Evolutionary conservation across 257 asterid species (phyloP), one percentile per base, ranked within the genome.

Genomic region (Leptodermis oblonga): DNA sequence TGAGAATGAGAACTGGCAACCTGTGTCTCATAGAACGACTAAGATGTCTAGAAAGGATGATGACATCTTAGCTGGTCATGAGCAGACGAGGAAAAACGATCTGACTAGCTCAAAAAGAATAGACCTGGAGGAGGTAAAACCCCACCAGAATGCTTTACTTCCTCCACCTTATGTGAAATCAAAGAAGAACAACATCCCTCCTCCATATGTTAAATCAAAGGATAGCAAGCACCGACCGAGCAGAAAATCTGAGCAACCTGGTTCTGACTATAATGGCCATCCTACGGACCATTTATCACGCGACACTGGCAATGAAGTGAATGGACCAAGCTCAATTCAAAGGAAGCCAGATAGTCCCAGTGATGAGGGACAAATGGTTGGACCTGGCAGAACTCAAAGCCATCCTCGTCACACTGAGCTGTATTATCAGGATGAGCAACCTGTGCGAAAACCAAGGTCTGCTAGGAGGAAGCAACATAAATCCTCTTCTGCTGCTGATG

Each of bases 141-240:
- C 83, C 71, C 61, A 68, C 77, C 73, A 76, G 5, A 77, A 53
- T 34, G 73, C 70, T 71, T 77, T 77, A 64, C 82, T 80, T 45
- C 97, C 94, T 52, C 96, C 99, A 53, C 97, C 98, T 58, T 93
- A 90, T 72, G 74, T 82, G 62, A 90, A 79, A 78, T 71, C 88
- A 14, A 86, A 81, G 51, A 82, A 80, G 74, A 82, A 65, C 42
- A 39, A 60, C 23, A 13, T 76, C 67, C 92, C 93, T 67, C 88
- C 88, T 73, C 92, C 97, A 25, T 90, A 85, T 82, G 81, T 72
- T 25, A 89, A 78, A 84, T 75, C 81, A n/a, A 81, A 79, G 66
- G 90, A 84, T 63, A 83, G 78, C 71, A 79, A 81, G 70, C 77
- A 75, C 72, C 70, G 70, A 75, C 68, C 76, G 70, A 39, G 49